Base-by-base conservation (phyloP, 129 eudicot species). In the Heracleum sosnowskyi region DNA sequence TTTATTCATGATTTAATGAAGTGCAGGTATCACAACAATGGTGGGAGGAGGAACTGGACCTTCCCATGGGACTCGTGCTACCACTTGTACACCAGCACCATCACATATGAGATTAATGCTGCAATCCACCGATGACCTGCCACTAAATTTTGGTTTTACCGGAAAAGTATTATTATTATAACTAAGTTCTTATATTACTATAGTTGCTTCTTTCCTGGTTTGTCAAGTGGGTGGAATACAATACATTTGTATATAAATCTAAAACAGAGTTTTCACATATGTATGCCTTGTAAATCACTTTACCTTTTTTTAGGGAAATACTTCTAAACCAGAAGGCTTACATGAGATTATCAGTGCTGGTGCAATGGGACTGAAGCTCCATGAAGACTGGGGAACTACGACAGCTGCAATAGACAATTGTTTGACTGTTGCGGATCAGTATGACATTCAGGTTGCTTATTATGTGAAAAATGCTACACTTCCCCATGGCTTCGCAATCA, bases 31-130 rank as follows among this genome's bases (percentile, higher is more conserved):
- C 86, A 95, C 99, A 37, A 95, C 99, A n/a, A 13, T 95, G 80
- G 90, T 95, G 63, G 99, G 99, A 83, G 99, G 99, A 78, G 99
- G 99, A 74, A 95, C 99, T 1, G 99, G 99, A 74, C 99, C 99
- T 75, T 88, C 99, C 76, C 77, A 84, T 17, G 99, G 99, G 83
- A 90, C 99, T 33, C 94, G 99, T 75, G 99, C 99, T 64, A 95
- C 99, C 76, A 92, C 99, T 73, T 92, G 97, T 77, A 95, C 99
- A 37, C 99, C 99, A 13, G 96, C 90, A 75, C 89, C 96, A 60
- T 71, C 76, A 46, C 99, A 95, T 73, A 95, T 95, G 97, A 89
- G 86, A 83, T 53, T 87, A 63, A 95, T 95, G 99, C 80, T 95
- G 89, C 97, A 90, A 79, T 86, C 99, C 53, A 95, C 97, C 2